Conservation (phyloP, 2,329 filamentous ascomycete genomes). For the Beauveria pseudobassiana region DNA sequence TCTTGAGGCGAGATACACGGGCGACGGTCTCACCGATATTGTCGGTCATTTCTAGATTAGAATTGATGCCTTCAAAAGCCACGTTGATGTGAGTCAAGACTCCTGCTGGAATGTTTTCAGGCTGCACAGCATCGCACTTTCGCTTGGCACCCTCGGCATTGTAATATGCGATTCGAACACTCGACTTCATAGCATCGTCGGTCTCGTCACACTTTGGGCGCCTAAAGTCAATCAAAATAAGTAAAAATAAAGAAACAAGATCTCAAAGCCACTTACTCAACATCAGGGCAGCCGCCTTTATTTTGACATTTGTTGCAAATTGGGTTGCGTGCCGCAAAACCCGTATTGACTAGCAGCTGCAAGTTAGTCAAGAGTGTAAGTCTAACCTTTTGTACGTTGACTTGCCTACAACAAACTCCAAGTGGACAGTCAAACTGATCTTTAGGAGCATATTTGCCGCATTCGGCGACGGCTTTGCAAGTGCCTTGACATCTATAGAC, state of each 20-base stretch:
- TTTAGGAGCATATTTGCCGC: conserved; percentile 10
- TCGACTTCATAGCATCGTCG: not conserved
- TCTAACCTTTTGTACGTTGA: not conserved
- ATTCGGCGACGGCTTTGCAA: conserved; percentile 12
- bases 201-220: not conserved
- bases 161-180: conserved; percentile 7
- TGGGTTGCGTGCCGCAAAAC: conserved; percentile 10
- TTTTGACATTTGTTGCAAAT: conserved; percentile 18
- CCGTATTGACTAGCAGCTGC: conserved; percentile 1
- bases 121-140: conserved; percentile 8
- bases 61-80: conserved; percentile 6
- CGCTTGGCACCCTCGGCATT: not conserved
- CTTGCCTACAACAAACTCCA: conserved; percentile 13
- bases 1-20: not conserved
- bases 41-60: not conserved
- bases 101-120: conserved; percentile 4
- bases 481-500: conserved; percentile 5
- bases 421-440: conserved; percentile 9
- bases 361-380: not conserved
- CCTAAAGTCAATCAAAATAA: not conserved
- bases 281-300: conserved; percentile 9
- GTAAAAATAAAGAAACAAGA: not conserved
- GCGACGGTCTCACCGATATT: conserved; percentile 1
- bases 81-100: conserved; percentile 10
- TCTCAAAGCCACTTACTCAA: not conserved